Evolutionary conservation across 768 basidiomycete species (phyloP).

Genomic region (Leccinum fibrillosum): DNA sequence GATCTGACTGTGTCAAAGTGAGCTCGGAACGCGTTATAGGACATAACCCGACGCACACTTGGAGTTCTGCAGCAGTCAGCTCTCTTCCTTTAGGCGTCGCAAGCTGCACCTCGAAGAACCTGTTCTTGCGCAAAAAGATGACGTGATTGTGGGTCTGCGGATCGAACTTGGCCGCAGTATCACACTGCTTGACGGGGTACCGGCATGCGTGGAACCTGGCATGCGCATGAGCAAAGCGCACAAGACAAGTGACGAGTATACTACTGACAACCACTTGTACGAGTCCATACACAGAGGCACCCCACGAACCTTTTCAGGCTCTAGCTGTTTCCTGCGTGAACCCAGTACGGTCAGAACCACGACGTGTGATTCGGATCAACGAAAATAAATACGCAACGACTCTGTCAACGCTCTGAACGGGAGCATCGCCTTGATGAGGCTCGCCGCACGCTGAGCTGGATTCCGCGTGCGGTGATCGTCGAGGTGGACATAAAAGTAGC

Average conservation of each 20-base stretch:
- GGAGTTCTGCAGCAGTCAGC: slow-evolving; percentile 77
- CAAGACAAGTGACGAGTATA: not conserved
- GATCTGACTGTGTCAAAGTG: slow-evolving; percentile 49
- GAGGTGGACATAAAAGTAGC: slow-evolving; percentile 92
- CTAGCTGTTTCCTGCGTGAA: slow-evolving; percentile 58
- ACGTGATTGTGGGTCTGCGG: slow-evolving; percentile 77
- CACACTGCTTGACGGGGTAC: slow-evolving; percentile 78
- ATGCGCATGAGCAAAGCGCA: not conserved
- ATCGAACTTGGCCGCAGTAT: slow-evolving; percentile 82
- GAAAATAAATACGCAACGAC: slow-evolving; percentile 41
- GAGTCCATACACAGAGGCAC: slow-evolving; percentile 85
- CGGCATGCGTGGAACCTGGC: slow-evolving; percentile 88
- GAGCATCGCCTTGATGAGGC: slow-evolving; percentile 79
- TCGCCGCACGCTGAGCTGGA: slow-evolving; percentile 74
- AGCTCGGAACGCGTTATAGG: not conserved
- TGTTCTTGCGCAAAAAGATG: slow-evolving; percentile 87
- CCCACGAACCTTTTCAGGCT: slow-evolving; percentile 81
- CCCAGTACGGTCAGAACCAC: not conserved
- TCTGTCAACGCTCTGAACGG: slow-evolving; percentile 84
- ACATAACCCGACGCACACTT: slow-evolving; percentile 44
- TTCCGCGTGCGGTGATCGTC: slow-evolving; percentile 53
- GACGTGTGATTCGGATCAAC: not conserved
- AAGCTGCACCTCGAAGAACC: slow-evolving; percentile 82
- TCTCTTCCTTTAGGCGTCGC: slow-evolving; percentile 60
- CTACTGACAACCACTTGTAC: slow-evolving; percentile 76